Conservation (phyloP, 139 green algal species). For the Micractinium conductrix region DNA sequence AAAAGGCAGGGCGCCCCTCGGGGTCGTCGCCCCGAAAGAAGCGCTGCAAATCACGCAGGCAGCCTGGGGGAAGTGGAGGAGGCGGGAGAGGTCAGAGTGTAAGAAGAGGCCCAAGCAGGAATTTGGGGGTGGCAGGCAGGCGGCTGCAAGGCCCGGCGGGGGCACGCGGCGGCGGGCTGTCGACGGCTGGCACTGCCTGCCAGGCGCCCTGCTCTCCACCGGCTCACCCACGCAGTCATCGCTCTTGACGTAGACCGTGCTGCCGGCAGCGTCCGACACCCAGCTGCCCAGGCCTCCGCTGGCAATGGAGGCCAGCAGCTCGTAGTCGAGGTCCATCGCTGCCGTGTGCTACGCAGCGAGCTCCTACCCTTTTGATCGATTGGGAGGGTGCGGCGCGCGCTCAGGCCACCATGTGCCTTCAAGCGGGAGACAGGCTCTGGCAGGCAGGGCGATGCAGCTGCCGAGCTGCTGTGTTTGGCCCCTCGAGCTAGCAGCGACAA, state of each 20-base stretch:
- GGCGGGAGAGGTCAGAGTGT: neutral
- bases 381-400: too few relatives aligned
- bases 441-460: too few relatives aligned
- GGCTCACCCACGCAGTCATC: slow-evolving; percentile 78
- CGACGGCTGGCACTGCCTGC: neutral
- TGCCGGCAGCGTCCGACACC: slow-evolving; percentile 40
- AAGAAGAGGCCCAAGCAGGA: too few relatives aligned
- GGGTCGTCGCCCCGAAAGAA: slow-evolving; percentile 90
- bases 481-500: too few relatives aligned
- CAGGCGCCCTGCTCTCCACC: neutral
- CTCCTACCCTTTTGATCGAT: too few relatives aligned
- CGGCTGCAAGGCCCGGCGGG: neutral
- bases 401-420: too few relatives aligned
- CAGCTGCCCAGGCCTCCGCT: slow-evolving; percentile 70
- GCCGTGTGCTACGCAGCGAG: too few relatives aligned
- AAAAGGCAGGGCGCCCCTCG: slow-evolving; percentile 76
- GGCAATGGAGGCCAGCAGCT: slow-evolving; percentile 82
- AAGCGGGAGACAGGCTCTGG: too few relatives aligned
- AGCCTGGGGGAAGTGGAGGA: slow-evolving; percentile 62
- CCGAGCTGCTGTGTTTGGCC: too few relatives aligned
- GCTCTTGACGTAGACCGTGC: slow-evolving; percentile 66
- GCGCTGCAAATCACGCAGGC: slow-evolving; percentile 88
- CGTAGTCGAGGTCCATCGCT: slow-evolving; percentile 61
- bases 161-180: slow-evolving; percentile 2
- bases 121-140: neutral